A percentile compares a stretch with the other conserved stretches of the same genome.
Conservation (phyloP, 441 rosid genomes). For the Pelargonium myrrhifolium region DNA sequence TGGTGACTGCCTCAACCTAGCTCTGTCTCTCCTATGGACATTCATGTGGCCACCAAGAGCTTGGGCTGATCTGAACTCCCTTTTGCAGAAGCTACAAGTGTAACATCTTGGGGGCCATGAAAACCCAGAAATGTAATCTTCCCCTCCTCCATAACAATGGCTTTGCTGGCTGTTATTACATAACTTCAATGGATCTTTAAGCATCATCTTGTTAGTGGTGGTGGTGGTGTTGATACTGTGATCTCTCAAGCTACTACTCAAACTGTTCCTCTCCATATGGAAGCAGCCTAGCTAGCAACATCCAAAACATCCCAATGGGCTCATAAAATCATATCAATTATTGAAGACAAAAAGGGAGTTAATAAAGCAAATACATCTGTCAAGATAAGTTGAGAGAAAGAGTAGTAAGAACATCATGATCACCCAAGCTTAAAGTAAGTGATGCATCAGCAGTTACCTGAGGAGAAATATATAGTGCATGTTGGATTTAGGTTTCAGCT, state of each 20-base stretch:
- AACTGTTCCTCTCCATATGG: slow-evolving; percentile 53
- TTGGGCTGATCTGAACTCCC: slow-evolving; percentile 82
- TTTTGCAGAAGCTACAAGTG: slow-evolving; percentile 17
- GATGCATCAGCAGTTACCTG: too few relatives aligned
- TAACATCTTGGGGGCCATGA: slow-evolving; percentile 77
- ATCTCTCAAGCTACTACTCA: slow-evolving; percentile 44
- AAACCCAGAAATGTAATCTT: slow-evolving; percentile 29
- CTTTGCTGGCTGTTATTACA: slow-evolving; percentile 14
- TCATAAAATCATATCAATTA: too few relatives aligned
- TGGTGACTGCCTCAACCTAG: slow-evolving; percentile 61
- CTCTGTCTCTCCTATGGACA: slow-evolving; percentile 85
- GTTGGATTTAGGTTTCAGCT: neutral
- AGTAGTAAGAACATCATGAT: too few relatives aligned
- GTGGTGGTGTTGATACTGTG: slow-evolving; percentile 28
- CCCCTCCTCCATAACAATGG: too few relatives aligned
- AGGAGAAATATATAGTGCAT: neutral
- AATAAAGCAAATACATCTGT: neutral
- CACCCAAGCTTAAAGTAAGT: too few relatives aligned
- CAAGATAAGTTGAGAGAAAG: neutral
- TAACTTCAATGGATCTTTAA: slow-evolving; percentile 37
- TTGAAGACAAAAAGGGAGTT: neutral
- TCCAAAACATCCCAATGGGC: neutral
- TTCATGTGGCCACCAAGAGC: slow-evolving; percentile 99
- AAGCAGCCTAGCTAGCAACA: slow-evolving; percentile 23
- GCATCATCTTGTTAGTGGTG: slow-evolving; percentile 20